Percentiles rank a stretch among this genome's conserved stretches.
Evolutionary conservation across 78 protist species (phyloP).

Genomic region (Anaeramoeba ignava): DNA sequence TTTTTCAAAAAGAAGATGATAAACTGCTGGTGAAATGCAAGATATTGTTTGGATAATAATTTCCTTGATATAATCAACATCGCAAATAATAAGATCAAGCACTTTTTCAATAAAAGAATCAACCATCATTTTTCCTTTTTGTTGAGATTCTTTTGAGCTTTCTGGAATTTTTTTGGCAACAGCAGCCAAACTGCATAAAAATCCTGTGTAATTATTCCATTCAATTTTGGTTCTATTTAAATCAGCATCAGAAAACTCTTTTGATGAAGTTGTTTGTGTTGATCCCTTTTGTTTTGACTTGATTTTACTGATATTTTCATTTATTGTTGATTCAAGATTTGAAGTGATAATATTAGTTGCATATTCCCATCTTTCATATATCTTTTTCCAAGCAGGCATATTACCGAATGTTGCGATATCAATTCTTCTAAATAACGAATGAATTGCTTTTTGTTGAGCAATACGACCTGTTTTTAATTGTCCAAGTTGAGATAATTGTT

Average conservation of each 20-base stretch:
- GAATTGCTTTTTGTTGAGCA: neutral
- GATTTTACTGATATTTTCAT: too few species aligned
- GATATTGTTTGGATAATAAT: neutral
- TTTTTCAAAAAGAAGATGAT: neutral
- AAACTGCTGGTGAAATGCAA: neutral
- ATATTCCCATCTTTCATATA: neutral
- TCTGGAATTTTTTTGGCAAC: neutral
- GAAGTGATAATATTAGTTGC: neutral
- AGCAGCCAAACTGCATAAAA: neutral
- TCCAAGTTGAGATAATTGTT: neutral
- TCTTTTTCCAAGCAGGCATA: neutral
- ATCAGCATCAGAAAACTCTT: neutral
- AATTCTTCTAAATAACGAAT: neutral
- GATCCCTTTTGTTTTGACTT: neutral
- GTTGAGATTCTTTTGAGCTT: neutral
- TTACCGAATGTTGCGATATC: neutral
- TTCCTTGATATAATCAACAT: neutral
- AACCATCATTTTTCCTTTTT: neutral
- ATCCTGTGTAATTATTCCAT: neutral
- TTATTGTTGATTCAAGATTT: too few species aligned
- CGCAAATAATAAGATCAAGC: neutral
- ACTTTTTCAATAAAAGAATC: neutral
- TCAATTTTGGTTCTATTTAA: neutral
- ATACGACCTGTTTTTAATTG: neutral
- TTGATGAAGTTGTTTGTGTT: neutral